Evolutionary conservation across 148 eudicot species (phyloP), one percentile per base, ranked within the genome.

Genomic region (Limonium bicolor): DNA sequence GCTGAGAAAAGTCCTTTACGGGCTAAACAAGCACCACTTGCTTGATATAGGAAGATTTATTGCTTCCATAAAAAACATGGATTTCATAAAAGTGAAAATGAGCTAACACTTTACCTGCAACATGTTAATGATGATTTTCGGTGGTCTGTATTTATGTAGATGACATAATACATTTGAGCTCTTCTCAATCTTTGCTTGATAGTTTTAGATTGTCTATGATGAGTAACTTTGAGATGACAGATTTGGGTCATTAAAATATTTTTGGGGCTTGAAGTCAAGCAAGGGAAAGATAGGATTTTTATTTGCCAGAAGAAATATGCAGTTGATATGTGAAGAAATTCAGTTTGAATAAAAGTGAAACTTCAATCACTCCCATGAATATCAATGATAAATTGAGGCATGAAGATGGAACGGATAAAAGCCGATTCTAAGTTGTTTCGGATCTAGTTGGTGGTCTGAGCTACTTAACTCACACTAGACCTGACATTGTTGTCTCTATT

Each of bases 391-490:
- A n/a, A n/a, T n/a, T n/a, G n/a, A n/a, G n/a, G n/a, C n/a, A n/a
- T n/a, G n/a, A n/a, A n/a, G n/a, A n/a, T n/a, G n/a, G n/a, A n/a
- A n/a, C n/a, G n/a, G n/a, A n/a, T n/a, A n/a, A n/a, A n/a, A n/a
- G n/a, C n/a, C n/a, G n/a, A n/a, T n/a, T n/a, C n/a, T n/a, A n/a
- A n/a, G n/a, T n/a, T n/a, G n/a, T n/a, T n/a, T n/a, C n/a, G n/a
- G n/a, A n/a, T n/a, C n/a, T n/a, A n/a, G n/a, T n/a, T n/a, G n/a
- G n/a, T n/a, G n/a, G n/a, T n/a, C n/a, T n/a, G n/a, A n/a, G n/a
- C n/a, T n/a, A n/a, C n/a, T n/a, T n/a, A n/a, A n/a, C 27, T 12
- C 25, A 59, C 13, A 59, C 63, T 3, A 18, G 56, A 2, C 56
- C 34, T 0, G 50, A 51, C 16, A 59, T 59, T n/a, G n/a, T n/a